A percentile compares a stretch with the other conserved stretches of the same genome.
Conservation (phyloP, 2,329 filamentous ascomycete species). For the Neospermospora avenae region DNA sequence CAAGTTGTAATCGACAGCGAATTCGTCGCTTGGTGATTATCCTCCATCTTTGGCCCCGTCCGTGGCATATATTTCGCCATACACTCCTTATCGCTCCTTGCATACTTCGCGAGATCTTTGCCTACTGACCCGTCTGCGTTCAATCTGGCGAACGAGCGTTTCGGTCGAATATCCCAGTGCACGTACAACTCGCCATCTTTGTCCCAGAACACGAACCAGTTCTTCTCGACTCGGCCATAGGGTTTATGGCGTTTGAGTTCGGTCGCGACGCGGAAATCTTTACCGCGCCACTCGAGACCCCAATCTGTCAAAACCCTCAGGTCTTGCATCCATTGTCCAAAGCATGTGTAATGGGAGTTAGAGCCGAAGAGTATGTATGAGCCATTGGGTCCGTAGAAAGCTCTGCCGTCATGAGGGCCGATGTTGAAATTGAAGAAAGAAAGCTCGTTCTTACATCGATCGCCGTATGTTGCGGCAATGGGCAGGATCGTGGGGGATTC, state of each 20-base stretch:
- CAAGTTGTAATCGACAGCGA: slow-evolving; percentile 55
- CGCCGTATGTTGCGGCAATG: slow-evolving; percentile 43
- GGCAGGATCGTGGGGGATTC: slow-evolving; percentile 42
- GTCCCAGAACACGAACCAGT: slow-evolving; percentile 63
- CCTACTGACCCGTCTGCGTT: slow-evolving; percentile 45
- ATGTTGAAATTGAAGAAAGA: slow-evolving; percentile 42
- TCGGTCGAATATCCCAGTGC: slow-evolving; percentile 51
- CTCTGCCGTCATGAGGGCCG: slow-evolving; percentile 56
- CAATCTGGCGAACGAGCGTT: slow-evolving; percentile 48
- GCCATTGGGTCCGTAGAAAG: slow-evolving; percentile 50
- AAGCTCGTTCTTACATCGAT: slow-evolving; percentile 45
- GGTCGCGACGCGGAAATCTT: slow-evolving; percentile 37
- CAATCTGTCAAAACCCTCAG: slow-evolving; percentile 48
- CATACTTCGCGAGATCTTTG: slow-evolving; percentile 43
- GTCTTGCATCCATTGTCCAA: slow-evolving; percentile 55
- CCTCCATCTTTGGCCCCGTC: slow-evolving; percentile 39
- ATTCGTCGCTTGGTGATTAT: slow-evolving; percentile 59
- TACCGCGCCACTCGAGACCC: slow-evolving; percentile 30
- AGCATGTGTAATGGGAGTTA: slow-evolving; percentile 52
- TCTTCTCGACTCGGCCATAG: slow-evolving; percentile 52
- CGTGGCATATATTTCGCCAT: slow-evolving; percentile 45
- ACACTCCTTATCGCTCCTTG: slow-evolving; percentile 44
- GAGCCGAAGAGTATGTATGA: slow-evolving; percentile 54
- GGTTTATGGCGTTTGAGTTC: slow-evolving; percentile 51
- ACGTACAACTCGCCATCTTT: slow-evolving; percentile 42